phyloP scores from a whole-genome alignment of 129 eudicot genomes.

The Oenanthe sinensis region DNA sequence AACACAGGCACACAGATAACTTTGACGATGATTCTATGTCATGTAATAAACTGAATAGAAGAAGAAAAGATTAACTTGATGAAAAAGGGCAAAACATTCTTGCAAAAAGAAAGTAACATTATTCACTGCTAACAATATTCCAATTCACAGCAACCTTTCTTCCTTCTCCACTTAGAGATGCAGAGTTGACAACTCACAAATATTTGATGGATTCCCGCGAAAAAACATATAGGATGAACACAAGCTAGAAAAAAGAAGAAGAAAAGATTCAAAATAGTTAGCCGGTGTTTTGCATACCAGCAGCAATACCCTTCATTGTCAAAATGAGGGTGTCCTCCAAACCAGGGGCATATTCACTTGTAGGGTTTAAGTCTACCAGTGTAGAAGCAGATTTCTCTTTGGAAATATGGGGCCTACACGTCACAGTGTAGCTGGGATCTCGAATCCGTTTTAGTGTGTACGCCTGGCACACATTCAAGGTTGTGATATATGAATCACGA shows the following conservation, averaged over 20 bases:
- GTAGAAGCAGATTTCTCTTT: slow-evolving; percentile 76
- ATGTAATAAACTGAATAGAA: neutral
- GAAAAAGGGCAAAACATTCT: neutral
- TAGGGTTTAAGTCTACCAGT: slow-evolving; percentile 71
- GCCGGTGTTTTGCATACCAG: slow-evolving; percentile 99
- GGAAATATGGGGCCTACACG: slow-evolving; percentile 72
- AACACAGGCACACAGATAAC: neutral
- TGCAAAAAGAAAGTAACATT: neutral
- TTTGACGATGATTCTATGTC: neutral
- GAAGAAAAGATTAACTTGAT: neutral
- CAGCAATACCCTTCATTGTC: slow-evolving; percentile 99
- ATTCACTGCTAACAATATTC: neutral
- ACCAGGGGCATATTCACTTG: slow-evolving; percentile 97
- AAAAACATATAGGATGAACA: neutral
- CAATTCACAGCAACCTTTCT: neutral
- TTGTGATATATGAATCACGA: slow-evolving; percentile 88
- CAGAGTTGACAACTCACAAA: neutral
- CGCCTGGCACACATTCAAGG: slow-evolving; percentile 76
- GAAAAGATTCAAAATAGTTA: slow-evolving; percentile 19
- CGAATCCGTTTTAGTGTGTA: slow-evolving; percentile 84
- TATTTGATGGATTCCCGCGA: neutral
- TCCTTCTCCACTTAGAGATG: neutral
- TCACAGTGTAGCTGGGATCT: slow-evolving; percentile 69
- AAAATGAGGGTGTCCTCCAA: slow-evolving; percentile 92
- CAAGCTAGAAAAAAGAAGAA: neutral